phyloP scores from a whole-genome alignment of 176 grass and related monocot species.

The Eremochloa ophiuroides region DNA sequence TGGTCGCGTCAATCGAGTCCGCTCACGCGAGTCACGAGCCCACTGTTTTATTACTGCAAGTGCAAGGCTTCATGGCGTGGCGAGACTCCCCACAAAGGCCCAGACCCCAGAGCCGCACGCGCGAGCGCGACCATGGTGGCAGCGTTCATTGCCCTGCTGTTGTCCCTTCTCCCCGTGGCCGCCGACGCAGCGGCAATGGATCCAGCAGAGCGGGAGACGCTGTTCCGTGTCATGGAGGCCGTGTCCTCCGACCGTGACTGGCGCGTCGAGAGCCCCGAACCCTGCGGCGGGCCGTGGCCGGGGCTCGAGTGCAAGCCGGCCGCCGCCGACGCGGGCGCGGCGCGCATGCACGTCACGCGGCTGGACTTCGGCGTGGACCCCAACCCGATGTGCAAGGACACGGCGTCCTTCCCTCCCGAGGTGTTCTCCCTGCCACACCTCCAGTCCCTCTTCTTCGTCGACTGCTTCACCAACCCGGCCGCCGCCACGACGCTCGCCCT shows the following conservation, averaged over 20 bases:
- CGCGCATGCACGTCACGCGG: conserved; percentile 68
- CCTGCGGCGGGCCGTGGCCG: conserved; percentile 67
- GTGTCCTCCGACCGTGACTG: conserved; percentile 89
- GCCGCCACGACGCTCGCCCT: conserved; percentile 40
- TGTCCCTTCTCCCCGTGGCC: conserved; percentile 21
- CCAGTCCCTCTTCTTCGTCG: conserved; percentile 79
- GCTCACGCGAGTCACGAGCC: neutral
- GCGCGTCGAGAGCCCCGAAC: conserved; percentile 74
- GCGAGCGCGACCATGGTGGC: conserved; percentile 2
- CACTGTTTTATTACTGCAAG: neutral
- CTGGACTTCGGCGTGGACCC: conserved; percentile 80
- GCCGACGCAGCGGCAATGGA: conserved; percentile 36
- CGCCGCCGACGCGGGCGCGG: neutral
- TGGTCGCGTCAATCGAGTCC: conserved; percentile 49
- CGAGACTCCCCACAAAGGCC: neutral
- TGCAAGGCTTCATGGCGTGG: neutral
- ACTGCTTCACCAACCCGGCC: conserved; percentile 63
- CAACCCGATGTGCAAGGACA: conserved; percentile 71
- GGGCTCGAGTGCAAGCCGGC: conserved; percentile 86
- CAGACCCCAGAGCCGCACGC: conserved; percentile 4
- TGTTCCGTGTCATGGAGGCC: conserved; percentile 78
- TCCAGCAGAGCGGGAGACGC: conserved; percentile 52
- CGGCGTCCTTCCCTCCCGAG: conserved; percentile 56
- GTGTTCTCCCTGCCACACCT: conserved; percentile 62
- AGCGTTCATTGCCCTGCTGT: conserved; percentile 6